Conservation (phyloP, 169 alveolate species). For the Plasmodium vivax region DNA sequence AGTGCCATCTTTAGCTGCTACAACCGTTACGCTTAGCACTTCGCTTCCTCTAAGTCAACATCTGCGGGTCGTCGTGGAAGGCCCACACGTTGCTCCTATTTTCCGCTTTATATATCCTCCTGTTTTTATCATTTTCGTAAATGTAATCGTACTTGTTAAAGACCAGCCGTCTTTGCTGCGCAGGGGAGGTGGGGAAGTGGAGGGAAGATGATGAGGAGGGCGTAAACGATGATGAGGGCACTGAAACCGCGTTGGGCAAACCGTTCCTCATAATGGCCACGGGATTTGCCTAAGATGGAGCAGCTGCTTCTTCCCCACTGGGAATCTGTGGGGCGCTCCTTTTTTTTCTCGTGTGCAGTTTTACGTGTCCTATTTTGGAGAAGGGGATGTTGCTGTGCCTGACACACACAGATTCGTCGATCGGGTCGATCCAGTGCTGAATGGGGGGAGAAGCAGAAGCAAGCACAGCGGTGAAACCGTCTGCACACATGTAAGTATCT, state of each 20-base stretch:
- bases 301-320: not conserved
- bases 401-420: constrained; percentile 41
- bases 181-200: not conserved
- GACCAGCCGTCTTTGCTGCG: constrained; percentile 52
- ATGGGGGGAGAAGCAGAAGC: not conserved
- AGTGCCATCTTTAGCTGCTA: not conserved
- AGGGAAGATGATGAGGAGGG: too few species aligned
- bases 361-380: constrained; percentile 63
- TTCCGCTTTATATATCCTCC: constrained; percentile 47
- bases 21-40: not conserved
- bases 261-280: not conserved
- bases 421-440: constrained; percentile 73
- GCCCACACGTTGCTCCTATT: constrained; percentile 68
- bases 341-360: not conserved
- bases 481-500: not conserved
- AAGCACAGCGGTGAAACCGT: not conserved
- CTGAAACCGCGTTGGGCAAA: not conserved
- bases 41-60: constrained; percentile 27
- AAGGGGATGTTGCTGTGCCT: constrained; percentile 69
- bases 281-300: not conserved
- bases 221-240: not conserved
- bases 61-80: constrained; percentile 66
- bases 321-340: not conserved
- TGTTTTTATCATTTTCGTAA: constrained; percentile 64
- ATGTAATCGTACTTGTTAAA: constrained; percentile 63